These are phyloP conservation scores for Cryphonectria naterciae DNA, from an alignment of 2,329 filamentous ascomycete species.

Conservation along the genomic window DNA sequence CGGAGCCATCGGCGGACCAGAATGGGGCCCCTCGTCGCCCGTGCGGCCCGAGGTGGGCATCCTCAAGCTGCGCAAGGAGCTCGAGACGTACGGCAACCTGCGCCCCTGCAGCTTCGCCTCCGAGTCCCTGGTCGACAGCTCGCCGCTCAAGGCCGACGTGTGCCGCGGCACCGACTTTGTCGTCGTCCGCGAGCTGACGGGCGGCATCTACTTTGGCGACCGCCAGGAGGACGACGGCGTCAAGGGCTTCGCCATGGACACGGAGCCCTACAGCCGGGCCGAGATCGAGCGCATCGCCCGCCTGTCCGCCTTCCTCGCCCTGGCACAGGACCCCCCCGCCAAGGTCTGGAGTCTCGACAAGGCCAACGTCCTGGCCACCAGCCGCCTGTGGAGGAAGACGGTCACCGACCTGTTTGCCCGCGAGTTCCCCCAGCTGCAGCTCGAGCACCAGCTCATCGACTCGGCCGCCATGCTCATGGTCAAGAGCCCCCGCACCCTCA, in stretches of 20 bases:
- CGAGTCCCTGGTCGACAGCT: slow-evolving; percentile 79
- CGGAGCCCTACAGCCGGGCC: slow-evolving; percentile 79
- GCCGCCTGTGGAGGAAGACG: slow-evolving; percentile 84
- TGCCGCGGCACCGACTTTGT: slow-evolving; percentile 89
- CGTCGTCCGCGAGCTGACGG: slow-evolving; percentile 89
- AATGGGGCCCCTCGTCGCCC: slow-evolving; percentile 71
- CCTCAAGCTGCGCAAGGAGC: slow-evolving; percentile 87
- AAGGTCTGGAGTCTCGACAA: slow-evolving; percentile 91
- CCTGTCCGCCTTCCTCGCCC: slow-evolving; percentile 79
- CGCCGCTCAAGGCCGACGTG: slow-evolving; percentile 83
- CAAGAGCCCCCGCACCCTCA: slow-evolving; percentile 86
- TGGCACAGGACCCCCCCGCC: slow-evolving; percentile 73
- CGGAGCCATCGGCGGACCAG: slow-evolving; percentile 52
- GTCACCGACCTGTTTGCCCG: slow-evolving; percentile 82
- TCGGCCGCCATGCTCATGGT: slow-evolving; percentile 97
- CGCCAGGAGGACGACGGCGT: slow-evolving; percentile 75
- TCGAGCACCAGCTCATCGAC: slow-evolving; percentile 92
- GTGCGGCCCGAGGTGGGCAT: slow-evolving; percentile 93
- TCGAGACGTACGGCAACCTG: slow-evolving; percentile 92
- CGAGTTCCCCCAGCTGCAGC: slow-evolving; percentile 85
- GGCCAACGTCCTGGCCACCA: slow-evolving; percentile 93
- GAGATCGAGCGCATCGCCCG: slow-evolving; percentile 90
- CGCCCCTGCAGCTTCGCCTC: slow-evolving; percentile 95
- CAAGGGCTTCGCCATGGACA: slow-evolving; percentile 77
- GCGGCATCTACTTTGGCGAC: slow-evolving; percentile 94